These are phyloP conservation scores for Dipteronia sinensis DNA, from an alignment of 345 rosid species.

Conservation along the genomic window DNA sequence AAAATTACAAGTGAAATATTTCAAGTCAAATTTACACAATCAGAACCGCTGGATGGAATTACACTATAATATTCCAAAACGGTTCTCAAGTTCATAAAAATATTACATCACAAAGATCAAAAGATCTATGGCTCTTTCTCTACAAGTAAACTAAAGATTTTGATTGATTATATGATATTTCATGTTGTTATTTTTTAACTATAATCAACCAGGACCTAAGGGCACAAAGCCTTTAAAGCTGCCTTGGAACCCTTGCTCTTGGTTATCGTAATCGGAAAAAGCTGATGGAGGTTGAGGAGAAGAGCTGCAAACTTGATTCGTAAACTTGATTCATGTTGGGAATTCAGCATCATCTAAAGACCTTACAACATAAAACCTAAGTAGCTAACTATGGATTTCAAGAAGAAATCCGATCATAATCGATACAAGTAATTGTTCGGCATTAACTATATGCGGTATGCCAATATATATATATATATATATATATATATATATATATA, in stretches of 20 bases:
- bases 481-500: neutral
- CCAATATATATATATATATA: no score
- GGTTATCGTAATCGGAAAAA: neutral
- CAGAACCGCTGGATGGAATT: neutral
- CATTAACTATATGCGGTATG: no score
- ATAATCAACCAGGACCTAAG: conserved; percentile 3
- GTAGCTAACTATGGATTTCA: neutral
- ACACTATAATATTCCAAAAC: conserved; percentile 1
- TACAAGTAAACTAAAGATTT: neutral
- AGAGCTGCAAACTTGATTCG: conserved; percentile 5
- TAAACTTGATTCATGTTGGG: conserved; percentile 7
- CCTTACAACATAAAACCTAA: neutral
- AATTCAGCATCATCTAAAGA: conserved; percentile 7
- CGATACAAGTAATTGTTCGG: neutral
- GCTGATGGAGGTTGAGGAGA: neutral
- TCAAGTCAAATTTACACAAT: neutral
- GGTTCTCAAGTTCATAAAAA: neutral
- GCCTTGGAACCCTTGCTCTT: conserved; percentile 6
- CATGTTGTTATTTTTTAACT: neutral
- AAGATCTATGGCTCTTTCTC: neutral
- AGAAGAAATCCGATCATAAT: conserved; percentile 4
- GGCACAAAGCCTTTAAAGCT: conserved; percentile 3
- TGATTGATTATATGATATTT: neutral
- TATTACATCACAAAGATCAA: conserved; percentile 5
- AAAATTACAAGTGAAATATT: neutral